These are phyloP conservation scores for Aspergillus ibericus DNA, from an alignment of 2,329 filamentous ascomycete genomes.

Conservation along the genomic window DNA sequence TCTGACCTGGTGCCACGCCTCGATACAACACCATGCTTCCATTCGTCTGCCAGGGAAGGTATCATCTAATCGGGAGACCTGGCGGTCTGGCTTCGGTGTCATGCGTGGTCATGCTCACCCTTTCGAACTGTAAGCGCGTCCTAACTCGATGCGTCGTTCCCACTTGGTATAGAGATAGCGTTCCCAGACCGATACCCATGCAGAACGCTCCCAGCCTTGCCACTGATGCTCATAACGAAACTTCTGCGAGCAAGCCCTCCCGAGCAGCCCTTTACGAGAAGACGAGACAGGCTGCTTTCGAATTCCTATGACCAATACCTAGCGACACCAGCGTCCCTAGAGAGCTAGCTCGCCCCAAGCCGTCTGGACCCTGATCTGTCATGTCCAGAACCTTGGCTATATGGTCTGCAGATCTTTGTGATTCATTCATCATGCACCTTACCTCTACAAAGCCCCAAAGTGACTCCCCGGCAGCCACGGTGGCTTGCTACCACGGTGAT, in stretches of 20 bases:
- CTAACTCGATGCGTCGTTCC: not conserved
- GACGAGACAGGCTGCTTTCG: not conserved
- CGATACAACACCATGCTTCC: not conserved
- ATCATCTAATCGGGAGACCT: not conserved
- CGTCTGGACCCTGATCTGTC: not conserved
- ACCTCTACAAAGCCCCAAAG: not conserved
- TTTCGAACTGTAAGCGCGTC: not conserved
- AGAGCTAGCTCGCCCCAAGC: not conserved
- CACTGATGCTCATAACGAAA: not conserved
- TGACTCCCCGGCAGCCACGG: not conserved
- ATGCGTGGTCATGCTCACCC: not conserved
- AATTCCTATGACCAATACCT: not conserved
- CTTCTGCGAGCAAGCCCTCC: not conserved
- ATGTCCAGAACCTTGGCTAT: not conserved
- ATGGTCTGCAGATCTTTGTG: not conserved
- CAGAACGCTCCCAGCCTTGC: not conserved
- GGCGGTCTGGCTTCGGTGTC: not conserved
- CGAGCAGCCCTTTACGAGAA: not conserved
- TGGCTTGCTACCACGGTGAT: not conserved
- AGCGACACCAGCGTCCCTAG: not conserved
- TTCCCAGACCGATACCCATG: not conserved
- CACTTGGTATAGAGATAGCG: not conserved
- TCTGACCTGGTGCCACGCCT: not conserved
- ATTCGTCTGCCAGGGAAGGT: not conserved
- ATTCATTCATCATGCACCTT: not conserved